These are phyloP conservation scores for Bimuria novae-zelandiae DNA, from an alignment of 2,329 filamentous ascomycete genomes.

Conservation along the genomic window DNA sequence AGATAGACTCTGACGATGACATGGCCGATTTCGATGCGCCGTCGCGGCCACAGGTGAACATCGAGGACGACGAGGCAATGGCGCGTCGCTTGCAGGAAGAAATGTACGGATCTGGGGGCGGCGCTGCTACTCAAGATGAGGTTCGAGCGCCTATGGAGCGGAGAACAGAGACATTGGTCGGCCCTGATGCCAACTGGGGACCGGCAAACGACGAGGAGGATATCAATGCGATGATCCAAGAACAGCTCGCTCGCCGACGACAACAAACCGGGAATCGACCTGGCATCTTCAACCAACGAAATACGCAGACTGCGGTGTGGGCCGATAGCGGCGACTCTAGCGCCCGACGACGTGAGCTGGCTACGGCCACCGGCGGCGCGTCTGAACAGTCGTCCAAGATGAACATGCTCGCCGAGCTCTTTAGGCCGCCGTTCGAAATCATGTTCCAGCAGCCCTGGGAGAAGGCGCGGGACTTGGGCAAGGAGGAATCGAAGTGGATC, in stretches of 20 bases:
- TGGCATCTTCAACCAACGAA: conserved; percentile 74
- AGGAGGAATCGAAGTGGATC: conserved; percentile 90
- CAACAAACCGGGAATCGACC: conserved; percentile 44
- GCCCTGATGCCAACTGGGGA: conserved; percentile 64
- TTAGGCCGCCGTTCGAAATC: conserved; percentile 87
- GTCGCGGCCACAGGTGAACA: conserved; percentile 37
- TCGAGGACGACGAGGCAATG: conserved; percentile 93
- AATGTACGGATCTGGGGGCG: conserved; percentile 68
- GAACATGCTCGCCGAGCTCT: conserved; percentile 84
- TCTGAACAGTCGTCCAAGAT: conserved; percentile 71
- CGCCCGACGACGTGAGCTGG: conserved; percentile 58
- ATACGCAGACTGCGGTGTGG: conserved; percentile 60
- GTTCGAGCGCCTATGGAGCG: conserved; percentile 89
- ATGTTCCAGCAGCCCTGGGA: conserved; percentile 84
- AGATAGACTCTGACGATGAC: conserved; percentile 78
- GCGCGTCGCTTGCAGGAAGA: conserved; percentile 90
- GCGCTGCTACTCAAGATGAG: conserved; percentile 56
- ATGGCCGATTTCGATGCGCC: conserved; percentile 54
- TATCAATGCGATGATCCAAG: conserved; percentile 65
- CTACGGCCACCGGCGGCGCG: conserved; percentile 66
- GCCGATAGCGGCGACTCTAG: conserved; percentile 55
- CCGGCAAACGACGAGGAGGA: conserved; percentile 53
- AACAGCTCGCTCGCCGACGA: conserved; percentile 63
- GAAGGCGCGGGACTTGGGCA: conserved; percentile 80
- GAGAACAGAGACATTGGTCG: conserved; percentile 89